These are phyloP conservation scores for Lyophyllum shimeji DNA, from an alignment of 768 basidiomycete genomes.

Conservation along the genomic window DNA sequence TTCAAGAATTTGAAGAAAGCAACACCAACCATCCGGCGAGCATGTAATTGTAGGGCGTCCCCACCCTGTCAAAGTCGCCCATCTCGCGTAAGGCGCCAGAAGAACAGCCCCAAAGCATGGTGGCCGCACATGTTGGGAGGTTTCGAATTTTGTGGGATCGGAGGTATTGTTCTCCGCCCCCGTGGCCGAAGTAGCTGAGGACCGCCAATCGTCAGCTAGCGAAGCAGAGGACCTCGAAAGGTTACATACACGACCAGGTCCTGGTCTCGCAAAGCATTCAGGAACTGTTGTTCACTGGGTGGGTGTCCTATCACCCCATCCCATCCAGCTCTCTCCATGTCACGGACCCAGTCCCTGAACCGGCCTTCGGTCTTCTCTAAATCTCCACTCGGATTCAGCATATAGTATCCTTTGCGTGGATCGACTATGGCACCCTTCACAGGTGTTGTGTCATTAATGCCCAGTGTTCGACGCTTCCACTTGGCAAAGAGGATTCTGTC, in stretches of 20 bases:
- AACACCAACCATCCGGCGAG: constrained; percentile 89
- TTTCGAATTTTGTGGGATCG: constrained; percentile 84
- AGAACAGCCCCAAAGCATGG: constrained; percentile 99
- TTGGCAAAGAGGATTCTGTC: constrained; percentile 74
- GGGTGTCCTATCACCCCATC: constrained; percentile 72
- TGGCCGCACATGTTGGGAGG: constrained; percentile 83
- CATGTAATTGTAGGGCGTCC: constrained; percentile 95
- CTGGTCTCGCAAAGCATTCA: constrained; percentile 64
- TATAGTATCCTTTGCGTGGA: constrained; percentile 69
- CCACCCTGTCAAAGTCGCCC: constrained; percentile 91
- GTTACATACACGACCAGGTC: constrained; percentile 88
- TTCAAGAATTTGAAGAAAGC: neutral
- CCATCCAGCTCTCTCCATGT: constrained; percentile 80
- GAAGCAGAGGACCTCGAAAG: neutral
- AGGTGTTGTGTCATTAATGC: constrained; percentile 18
- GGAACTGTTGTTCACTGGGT: constrained; percentile 84
- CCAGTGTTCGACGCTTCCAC: constrained; percentile 30
- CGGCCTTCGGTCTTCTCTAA: constrained; percentile 78
- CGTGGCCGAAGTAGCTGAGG: constrained; percentile 93
- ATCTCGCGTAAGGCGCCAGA: constrained; percentile 85
- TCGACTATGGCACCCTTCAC: constrained; percentile 57
- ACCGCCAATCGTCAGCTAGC: neutral
- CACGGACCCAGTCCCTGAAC: constrained; percentile 76
- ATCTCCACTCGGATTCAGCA: constrained; percentile 94
- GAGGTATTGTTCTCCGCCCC: constrained; percentile 92